Percentiles rank a stretch among this genome's conserved stretches.
Evolutionary conservation across 2,329 filamentous ascomycete species (phyloP).

Genomic region (Ilyonectria sp.): DNA sequence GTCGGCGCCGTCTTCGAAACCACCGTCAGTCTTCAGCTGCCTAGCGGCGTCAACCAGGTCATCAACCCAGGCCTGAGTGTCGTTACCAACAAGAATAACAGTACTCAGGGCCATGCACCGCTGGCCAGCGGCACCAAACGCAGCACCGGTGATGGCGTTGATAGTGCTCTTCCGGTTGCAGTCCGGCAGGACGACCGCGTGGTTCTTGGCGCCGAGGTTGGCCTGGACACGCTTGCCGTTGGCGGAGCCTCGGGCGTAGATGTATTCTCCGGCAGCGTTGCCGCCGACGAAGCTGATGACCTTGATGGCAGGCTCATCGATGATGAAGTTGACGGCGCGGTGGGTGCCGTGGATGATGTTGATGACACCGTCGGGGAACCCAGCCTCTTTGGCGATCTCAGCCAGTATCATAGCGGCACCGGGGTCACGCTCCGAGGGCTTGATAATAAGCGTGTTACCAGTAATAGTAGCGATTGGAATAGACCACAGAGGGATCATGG

Average conservation of each 20-base stretch:
- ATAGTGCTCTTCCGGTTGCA: conserved; percentile 78
- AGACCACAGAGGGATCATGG: conserved; percentile 87
- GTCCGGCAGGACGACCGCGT: conserved; percentile 76
- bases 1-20: conserved; percentile 38
- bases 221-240: conserved; percentile 80
- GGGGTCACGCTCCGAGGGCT: conserved; percentile 84
- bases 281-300: conserved; percentile 78
- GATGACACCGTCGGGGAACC: conserved; percentile 80
- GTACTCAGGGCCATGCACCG: conserved; percentile 79
- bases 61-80: conserved; percentile 73
- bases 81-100: conserved; percentile 75
- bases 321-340: conserved; percentile 77
- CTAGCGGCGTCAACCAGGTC: conserved; percentile 76
- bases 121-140: conserved; percentile 78
- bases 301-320: conserved; percentile 78
- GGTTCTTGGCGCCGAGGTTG: conserved; percentile 80
- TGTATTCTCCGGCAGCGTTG: conserved; percentile 79
- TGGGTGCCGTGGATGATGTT: conserved; percentile 77
- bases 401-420: conserved; percentile 84
- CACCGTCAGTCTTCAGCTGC: conserved; percentile 55
- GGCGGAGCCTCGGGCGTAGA: conserved; percentile 74
- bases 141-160: conserved; percentile 76
- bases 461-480: conserved; percentile 85
- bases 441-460: conserved; percentile 82
- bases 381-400: conserved; percentile 80